Conservation (phyloP, 2,329 filamentous ascomycete species). For the Trichophyton schoenleinii region DNA sequence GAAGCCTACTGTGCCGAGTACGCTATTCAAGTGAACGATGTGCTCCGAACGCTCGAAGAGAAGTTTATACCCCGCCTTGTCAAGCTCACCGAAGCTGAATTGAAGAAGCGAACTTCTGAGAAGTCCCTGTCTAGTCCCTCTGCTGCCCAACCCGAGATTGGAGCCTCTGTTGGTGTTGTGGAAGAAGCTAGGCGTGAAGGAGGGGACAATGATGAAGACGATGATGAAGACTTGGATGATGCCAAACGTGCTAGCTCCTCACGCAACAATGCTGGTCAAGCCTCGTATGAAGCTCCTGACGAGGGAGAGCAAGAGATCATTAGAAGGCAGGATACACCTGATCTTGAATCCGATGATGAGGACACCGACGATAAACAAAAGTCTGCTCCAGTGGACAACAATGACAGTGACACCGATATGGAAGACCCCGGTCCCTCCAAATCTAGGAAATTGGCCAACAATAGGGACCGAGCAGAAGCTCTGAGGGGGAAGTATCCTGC, state of each 20-base stretch:
- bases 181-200: conserved; percentile 41
- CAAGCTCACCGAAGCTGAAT: conserved; percentile 57
- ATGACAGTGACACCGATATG: conserved; percentile 27
- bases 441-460: conserved; percentile 33
- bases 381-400: conserved; percentile 12
- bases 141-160: conserved; percentile 65
- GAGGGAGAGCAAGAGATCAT: conserved; percentile 77
- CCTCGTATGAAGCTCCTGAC: conserved; percentile 85
- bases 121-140: conserved; percentile 44
- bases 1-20: conserved; percentile 78
- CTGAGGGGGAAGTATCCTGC: conserved; percentile 53
- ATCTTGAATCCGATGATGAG: conserved; percentile 42
- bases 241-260: conserved; percentile 47
- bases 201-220: conserved; percentile 50
- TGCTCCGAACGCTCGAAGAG: conserved; percentile 65
- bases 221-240: conserved; percentile 67
- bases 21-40: conserved; percentile 64
- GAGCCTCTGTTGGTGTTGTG: conserved; percentile 46
- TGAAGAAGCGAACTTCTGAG: conserved; percentile 61
- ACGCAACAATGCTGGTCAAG: conserved; percentile 64
- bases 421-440: conserved; percentile 22
- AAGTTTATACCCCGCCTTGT: conserved; percentile 65
- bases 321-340: conserved; percentile 47
- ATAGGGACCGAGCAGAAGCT: conserved; percentile 47
- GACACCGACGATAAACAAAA: conserved; percentile 30